Conservation (phyloP, 2,329 filamentous ascomycete species). For the Mycosphaerella sp. region DNA sequence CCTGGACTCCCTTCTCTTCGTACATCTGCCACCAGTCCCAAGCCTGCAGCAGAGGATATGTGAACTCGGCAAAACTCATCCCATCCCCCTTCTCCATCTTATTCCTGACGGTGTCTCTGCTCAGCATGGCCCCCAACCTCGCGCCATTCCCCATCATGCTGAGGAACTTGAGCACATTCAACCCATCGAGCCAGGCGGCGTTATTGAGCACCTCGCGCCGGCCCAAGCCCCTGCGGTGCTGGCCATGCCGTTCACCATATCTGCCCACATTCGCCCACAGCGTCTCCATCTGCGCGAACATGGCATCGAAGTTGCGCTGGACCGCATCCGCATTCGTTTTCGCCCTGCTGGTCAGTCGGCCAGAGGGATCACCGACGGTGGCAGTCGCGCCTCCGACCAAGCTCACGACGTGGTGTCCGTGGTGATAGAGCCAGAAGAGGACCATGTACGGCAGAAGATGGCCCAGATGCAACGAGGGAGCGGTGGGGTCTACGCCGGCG, state of each 20-base stretch:
- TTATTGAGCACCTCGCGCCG: conserved; percentile 71
- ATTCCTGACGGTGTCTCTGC: conserved; percentile 81
- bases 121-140: conserved; percentile 79
- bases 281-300: conserved; percentile 63
- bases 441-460: conserved; percentile 78
- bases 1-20: conserved; percentile 59
- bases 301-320: conserved; percentile 59
- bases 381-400: conserved; percentile 62
- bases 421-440: conserved; percentile 74
- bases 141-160: conserved; percentile 66
- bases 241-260: conserved; percentile 61
- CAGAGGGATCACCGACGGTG: conserved; percentile 73
- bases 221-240: conserved; percentile 57
- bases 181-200: conserved; percentile 69
- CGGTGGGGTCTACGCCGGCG: conserved; percentile 76
- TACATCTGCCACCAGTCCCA: conserved; percentile 97
- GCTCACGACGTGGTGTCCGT: conserved; percentile 63
- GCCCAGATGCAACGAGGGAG: conserved; percentile 70
- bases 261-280: conserved; percentile 68
- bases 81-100: conserved; percentile 81
- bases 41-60: conserved; percentile 85
- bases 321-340: conserved; percentile 48
- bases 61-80: conserved; percentile 90
- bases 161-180: conserved; percentile 68
- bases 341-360: conserved; percentile 57